Conservation (phyloP, 31 red algal species). For the Porphyra umbilicalis region DNA sequence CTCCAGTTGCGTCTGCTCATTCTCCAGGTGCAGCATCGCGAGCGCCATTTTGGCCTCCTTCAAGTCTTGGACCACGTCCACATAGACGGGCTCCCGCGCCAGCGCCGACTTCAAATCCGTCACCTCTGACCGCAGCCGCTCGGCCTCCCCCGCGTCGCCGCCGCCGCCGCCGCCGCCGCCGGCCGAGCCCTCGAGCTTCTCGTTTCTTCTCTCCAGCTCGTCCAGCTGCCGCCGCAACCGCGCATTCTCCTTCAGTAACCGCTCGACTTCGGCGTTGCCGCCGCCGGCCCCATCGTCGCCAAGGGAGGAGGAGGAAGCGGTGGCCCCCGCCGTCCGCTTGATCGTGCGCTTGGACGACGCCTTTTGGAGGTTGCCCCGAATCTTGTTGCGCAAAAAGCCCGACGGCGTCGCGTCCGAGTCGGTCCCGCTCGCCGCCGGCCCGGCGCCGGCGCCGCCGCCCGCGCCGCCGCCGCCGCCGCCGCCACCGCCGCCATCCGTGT, state of each 20-base stretch:
- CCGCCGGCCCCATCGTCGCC: constrained; percentile 8
- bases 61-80: constrained; percentile 52
- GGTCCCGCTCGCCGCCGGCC: constrained; percentile 13
- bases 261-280: constrained; percentile 7
- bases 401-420: constrained; percentile 36
- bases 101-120: constrained; percentile 34
- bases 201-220: constrained; percentile 15
- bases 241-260: constrained; percentile 43
- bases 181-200: neutral
- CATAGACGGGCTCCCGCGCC: constrained; percentile 43
- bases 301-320: constrained; percentile 3
- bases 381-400: constrained; percentile 35
- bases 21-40: constrained; percentile 59
- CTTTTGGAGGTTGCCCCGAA: constrained; percentile 18
- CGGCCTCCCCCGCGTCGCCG: constrained; percentile 26
- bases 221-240: constrained; percentile 56
- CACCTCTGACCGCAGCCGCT: constrained; percentile 42
- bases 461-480: neutral
- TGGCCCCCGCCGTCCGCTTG: constrained; percentile 10
- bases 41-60: constrained; percentile 85
- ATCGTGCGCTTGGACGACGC: constrained; percentile 35
- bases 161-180: constrained; percentile 3
- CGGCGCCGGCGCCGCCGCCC: neutral
- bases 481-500: neutral
- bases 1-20: constrained; percentile 50